Evolutionary conservation across 345 rosid species (phyloP), one percentile per base, ranked within the genome.

Genomic region (Brassica nigra): DNA sequence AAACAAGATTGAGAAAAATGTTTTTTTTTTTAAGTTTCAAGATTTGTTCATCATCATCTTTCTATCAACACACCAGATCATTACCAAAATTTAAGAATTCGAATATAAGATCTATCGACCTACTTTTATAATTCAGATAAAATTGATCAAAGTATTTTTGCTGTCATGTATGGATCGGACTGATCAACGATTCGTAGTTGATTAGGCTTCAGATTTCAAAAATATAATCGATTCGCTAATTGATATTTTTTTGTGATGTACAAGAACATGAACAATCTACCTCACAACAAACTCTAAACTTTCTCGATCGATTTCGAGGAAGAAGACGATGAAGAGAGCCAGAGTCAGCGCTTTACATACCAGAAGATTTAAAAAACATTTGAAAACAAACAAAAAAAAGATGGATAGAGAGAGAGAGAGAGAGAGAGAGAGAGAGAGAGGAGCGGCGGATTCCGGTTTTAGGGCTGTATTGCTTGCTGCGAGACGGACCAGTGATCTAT

Each of bases 291-390:
- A 74, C 82, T 69, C 82, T 74, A 54, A 29, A 49, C 15, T 63
- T 63, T 54, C 75, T 80, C 75, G 23, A 33, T 74, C 59, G 64
- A 68, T 74, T 20, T 67, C 18, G 76, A 80, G 61, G 79, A 75
- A 54, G 83, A 80, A 52, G 83, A 80, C 63, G 75, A 74, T n/a
- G 71, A 62, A 49, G 49, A 68, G 82, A 79, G 69, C 61, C 57
- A 65, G 82, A 68, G 70, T 74, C 70, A 62, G 71, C 83, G 71
- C 83, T 80, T 70, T 75, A 80, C 83, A 80, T 49, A 49, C 57
- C 55, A 80, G 72, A 75, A 27, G 68, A 58, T 62, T 69, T 33
- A 6, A 2, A 66, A 49, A 63, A 70, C 63, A 65, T 62, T 69
- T 44, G 7, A 47, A 18, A 67, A 5, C 8, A 68, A 36, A 62